These are phyloP conservation scores for Ceratobasidium sp. DNA, from an alignment of 1,284 basidiomycete species.

Conservation along the genomic window DNA sequence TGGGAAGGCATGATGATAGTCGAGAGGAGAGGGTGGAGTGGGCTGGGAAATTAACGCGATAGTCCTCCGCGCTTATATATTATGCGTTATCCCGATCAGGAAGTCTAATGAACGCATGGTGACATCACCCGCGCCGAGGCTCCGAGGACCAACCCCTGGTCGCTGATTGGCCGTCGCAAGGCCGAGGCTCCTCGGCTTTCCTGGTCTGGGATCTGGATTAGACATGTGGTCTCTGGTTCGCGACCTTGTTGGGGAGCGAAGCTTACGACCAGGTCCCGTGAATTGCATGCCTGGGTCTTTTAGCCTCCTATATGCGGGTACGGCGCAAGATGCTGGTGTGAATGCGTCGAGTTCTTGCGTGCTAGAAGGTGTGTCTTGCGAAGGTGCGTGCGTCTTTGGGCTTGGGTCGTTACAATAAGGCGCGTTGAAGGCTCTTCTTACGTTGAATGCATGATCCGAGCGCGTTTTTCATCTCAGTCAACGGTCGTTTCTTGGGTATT, in stretches of 20 bases:
- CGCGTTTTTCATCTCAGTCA: conserved; percentile 6
- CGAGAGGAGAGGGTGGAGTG: neutral
- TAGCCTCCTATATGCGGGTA: neutral
- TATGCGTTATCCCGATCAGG: conserved; percentile 4
- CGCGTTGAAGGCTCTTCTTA: neutral
- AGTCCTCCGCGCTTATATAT: neutral
- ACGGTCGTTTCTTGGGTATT: neutral
- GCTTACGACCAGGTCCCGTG: neutral
- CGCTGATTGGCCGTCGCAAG: neutral
- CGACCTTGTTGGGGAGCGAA: neutral
- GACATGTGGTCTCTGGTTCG: neutral
- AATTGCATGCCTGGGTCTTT: neutral
- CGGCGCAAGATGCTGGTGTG: neutral
- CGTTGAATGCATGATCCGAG: neutral
- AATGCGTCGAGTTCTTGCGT: neutral
- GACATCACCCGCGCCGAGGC: conserved; percentile 2
- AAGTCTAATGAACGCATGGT: conserved; percentile 27
- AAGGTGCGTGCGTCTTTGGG: neutral
- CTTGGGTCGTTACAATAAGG: neutral
- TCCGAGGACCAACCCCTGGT: conserved; percentile 12
- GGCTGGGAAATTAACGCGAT: neutral
- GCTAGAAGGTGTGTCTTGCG: neutral
- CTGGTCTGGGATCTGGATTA: neutral
- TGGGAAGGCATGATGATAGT: conserved; percentile 69
- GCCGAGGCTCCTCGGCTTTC: neutral